These are phyloP conservation scores for Phytopythium cucurbitacearum DNA, from an alignment of 352 stramenopile genomes.

Conservation along the genomic window DNA sequence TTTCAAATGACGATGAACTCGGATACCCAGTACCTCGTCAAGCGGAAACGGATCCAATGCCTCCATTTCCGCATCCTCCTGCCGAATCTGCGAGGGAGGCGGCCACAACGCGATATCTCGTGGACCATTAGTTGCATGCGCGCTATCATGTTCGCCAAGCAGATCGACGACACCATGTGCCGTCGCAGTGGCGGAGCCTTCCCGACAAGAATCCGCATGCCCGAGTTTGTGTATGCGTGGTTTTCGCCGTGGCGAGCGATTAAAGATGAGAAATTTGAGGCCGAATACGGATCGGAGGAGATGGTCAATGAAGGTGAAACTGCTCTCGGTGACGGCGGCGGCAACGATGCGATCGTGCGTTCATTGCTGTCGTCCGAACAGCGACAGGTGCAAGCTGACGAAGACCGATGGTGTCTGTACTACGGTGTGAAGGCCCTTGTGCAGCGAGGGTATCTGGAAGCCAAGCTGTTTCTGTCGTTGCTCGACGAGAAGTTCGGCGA, in stretches of 20 bases:
- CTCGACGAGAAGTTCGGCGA: conserved; percentile 92
- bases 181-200: conserved; percentile 38
- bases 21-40: conserved; percentile 11
- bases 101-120: conserved; percentile 63
- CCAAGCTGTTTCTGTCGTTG: conserved; percentile 88
- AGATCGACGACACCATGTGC: conserved; percentile 75
- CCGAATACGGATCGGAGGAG: conserved; percentile 18
- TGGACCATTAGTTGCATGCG: conserved; percentile 91
- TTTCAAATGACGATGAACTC: background rate
- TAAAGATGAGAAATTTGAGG: conserved; percentile 51
- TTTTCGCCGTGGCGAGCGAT: conserved; percentile 75
- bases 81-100: conserved; percentile 81
- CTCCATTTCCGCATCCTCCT: conserved; percentile 89
- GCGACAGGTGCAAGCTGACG: conserved; percentile 65
- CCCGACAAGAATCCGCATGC: conserved; percentile 78
- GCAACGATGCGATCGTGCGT: conserved; percentile 8
- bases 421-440: conserved; percentile 88
- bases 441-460: conserved; percentile 83
- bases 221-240: conserved; percentile 92
- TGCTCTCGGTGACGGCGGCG: conserved; percentile 2
- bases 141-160: conserved; percentile 87
- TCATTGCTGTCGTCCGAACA: conserved; percentile 19
- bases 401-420: conserved; percentile 92
- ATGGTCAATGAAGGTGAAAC: background rate
- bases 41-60: conserved; percentile 69